A percentile compares a stretch with the other conserved stretches of the same genome.
Evolutionary conservation across 2,329 filamentous ascomycete genomes (phyloP).

Genomic region (Clonostachys chloroleuca): DNA sequence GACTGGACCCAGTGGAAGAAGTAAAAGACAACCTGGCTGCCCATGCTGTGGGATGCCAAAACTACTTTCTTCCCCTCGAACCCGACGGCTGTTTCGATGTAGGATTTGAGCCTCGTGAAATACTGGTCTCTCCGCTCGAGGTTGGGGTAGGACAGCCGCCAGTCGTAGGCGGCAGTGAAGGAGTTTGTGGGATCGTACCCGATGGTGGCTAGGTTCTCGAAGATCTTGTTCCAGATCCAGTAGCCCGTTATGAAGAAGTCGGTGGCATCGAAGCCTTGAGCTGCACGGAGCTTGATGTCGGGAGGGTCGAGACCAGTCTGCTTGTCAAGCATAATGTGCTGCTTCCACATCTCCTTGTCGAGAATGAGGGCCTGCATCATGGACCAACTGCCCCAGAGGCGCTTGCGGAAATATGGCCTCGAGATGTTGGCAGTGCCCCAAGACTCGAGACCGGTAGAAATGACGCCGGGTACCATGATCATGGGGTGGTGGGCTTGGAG

Average conservation of each 20-base stretch:
- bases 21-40: slow-evolving; percentile 88
- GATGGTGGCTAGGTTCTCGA: slow-evolving; percentile 93
- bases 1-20: slow-evolving; percentile 78
- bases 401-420: slow-evolving; percentile 86
- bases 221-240: slow-evolving; percentile 99
- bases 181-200: slow-evolving; percentile 86
- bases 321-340: slow-evolving; percentile 94
- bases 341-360: slow-evolving; percentile 93
- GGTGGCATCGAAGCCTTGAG: slow-evolving; percentile 94
- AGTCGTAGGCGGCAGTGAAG: slow-evolving; percentile 75
- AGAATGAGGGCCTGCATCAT: slow-evolving; percentile 96
- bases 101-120: slow-evolving; percentile 83
- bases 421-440: slow-evolving; percentile 89
- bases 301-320: slow-evolving; percentile 86
- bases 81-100: slow-evolving; percentile 81
- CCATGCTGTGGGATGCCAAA: slow-evolving; percentile 94
- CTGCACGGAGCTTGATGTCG: slow-evolving; percentile 82
- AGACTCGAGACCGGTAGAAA: slow-evolving; percentile 93
- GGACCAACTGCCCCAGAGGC: slow-evolving; percentile 96
- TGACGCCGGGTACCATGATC: slow-evolving; percentile 96
- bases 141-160: slow-evolving; percentile 86
- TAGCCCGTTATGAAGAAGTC: slow-evolving; percentile 92
- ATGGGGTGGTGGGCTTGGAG: slow-evolving; percentile 80
- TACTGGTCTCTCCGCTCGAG: slow-evolving; percentile 90
- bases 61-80: slow-evolving; percentile 76